phyloP scores from a whole-genome alignment of 768 basidiomycete species.

The Podaxis sp. region DNA sequence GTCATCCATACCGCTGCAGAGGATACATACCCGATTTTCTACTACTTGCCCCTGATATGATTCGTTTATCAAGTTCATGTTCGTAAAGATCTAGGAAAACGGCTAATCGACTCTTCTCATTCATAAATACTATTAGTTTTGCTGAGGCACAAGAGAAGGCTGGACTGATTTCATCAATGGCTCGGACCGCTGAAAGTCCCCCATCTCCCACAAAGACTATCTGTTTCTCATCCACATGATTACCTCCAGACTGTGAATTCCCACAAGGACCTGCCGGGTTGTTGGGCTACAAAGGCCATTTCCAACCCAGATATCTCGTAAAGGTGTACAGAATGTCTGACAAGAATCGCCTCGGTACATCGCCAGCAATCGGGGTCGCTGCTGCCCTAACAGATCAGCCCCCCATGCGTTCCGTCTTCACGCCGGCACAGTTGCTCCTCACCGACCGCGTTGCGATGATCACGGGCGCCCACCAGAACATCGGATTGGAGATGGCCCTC shows the following conservation, averaged over 20 bases:
- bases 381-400: not conserved
- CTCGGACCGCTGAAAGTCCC: too few species aligned
- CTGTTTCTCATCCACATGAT: not conserved
- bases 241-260: not conserved
- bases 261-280: not conserved
- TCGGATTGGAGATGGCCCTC: conserved; percentile 81
- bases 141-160: too few species aligned
- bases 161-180: not conserved
- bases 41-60: not conserved
- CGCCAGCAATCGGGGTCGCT: not conserved
- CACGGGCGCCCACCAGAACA: conserved; percentile 62
- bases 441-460: conserved; percentile 58
- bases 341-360: too few species aligned
- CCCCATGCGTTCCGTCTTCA: not conserved
- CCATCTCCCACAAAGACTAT: too few species aligned
- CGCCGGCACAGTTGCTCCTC: conserved; percentile 43
- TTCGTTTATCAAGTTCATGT: not conserved
- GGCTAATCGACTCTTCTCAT: too few species aligned
- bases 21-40: not conserved
- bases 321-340: not conserved
- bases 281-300: too few species aligned
- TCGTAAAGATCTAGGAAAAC: not conserved
- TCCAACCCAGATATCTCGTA: too few species aligned
- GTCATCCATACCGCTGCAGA: not conserved
- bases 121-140: too few species aligned